Base-by-base conservation (phyloP, 2,329 filamentous ascomycete species). In the Trichoderma sp. region DNA sequence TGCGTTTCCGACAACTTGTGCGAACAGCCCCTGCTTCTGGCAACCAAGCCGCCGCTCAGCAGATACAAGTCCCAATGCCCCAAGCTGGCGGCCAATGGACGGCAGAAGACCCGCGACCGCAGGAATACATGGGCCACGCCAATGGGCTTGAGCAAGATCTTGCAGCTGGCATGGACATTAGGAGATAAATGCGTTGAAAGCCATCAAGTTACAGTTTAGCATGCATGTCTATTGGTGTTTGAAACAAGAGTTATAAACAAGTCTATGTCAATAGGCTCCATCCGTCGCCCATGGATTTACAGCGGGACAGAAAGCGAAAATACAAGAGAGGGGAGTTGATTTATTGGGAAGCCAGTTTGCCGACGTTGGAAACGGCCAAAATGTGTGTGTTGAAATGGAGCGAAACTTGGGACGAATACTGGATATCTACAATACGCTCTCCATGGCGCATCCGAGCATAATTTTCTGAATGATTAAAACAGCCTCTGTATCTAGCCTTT, bases 1-100 rank as follows among this genome's bases (percentile, higher is more conserved):
- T 89, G 77, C 87, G 89, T 73, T 99, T 99, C 89, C 89, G 96
- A 71, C 85, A 88, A 76, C 74, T 79, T 37, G 87, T 88, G 14
- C 83, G 86, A 61, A 87, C 83, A 28, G 83, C 81, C 0, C 83
- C 85, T 10, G 83, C 81, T 21, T 70, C 75, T 13, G 76, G 73
- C 18, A 75, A 73, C 60, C 76, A 74, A 26, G 74, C 72, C 26
- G 76, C 76, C 39, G 81, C 75, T 34, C 81, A 82, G 70, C 80
- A 77, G 58, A 78, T 71, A 14, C 83, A 84, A 71, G 83, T 88
- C 55, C 86, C 85, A 28, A 84, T 88, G 76, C 87, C 85, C 0
- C 77, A 81, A 54, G 81, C 77, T n/a, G 80, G 79, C 32, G 76
- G 79, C 26, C 84, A 87, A 73, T 89, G 87, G 87, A 87, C 80